Base-by-base conservation (phyloP, 345 rosid species). In the Populus deltoides region DNA sequence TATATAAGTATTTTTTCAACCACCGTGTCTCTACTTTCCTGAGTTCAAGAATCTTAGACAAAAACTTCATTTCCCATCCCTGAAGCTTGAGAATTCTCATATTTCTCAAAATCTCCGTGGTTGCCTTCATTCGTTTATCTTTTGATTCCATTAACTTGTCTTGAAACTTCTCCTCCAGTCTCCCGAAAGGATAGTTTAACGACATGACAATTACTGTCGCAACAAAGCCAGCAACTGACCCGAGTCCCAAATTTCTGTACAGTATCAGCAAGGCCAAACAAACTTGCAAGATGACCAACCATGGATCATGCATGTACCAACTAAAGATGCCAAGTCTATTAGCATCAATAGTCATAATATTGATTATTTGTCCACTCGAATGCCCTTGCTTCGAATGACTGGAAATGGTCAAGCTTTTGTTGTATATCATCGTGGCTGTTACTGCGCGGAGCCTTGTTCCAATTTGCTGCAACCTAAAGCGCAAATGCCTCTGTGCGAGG, bases 31-130 rank as follows among this genome's bases (percentile, higher is more conserved):
- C 87, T 9, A 53, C 57, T 16, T 70, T 16, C 51, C 87, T 80
- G 16, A 81, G 85, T 24, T 81, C 79, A 39, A 65, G 29, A 70
- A 81, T 77, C 76, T 81, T 85, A 9, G 83, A 79, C 72, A 85
- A 59, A 70, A 85, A 85, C 27, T 76, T 85, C 81, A 81, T 81
- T 73, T 85, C 87, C 87, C 87, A 85, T 27, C 79, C 87, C 68
- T 85, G 87, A 71, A 81, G 85, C 70, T 85, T 85, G 57, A 81
- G 83, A 55, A 81, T 85, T 70, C 77, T 85, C 85, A 85, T 81
- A 73, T 81, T 81, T 47, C 81, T 55, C 15, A 83, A 51, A 38
- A 77, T 71, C 67, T 83, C 86, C 24, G 81, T 70, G 16, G 86
- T 83, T 7, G 81, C 77, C 67, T 78, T 85, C 87, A 85, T 85